Evolutionary conservation across 305 asterid genomes (phyloP).

Genomic region (Solanum hybrid): DNA sequence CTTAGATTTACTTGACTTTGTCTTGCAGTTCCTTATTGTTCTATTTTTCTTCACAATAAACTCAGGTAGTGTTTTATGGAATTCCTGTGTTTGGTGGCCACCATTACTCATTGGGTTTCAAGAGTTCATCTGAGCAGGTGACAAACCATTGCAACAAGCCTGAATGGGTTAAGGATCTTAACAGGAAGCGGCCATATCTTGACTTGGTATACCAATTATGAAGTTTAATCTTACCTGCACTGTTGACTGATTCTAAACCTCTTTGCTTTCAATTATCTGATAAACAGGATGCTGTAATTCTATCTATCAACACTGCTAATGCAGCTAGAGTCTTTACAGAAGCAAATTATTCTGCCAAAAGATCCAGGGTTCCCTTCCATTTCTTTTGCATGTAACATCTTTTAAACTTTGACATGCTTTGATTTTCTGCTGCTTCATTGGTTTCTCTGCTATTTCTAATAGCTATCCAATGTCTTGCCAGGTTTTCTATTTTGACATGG

Average conservation of each 20-base stretch:
- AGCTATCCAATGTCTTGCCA: constrained; percentile 30
- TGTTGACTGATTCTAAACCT: constrained; percentile 11
- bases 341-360: constrained; percentile 24
- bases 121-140: constrained; percentile 19
- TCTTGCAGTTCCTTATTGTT: constrained; percentile 11
- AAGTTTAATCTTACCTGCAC: neutral
- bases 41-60: constrained; percentile 14
- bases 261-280: constrained; percentile 7
- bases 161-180: constrained; percentile 68
- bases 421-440: constrained; percentile 2
- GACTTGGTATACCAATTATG: constrained; percentile 54
- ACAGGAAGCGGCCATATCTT: constrained; percentile 33
- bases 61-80: constrained; percentile 65
- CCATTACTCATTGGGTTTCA: constrained; percentile 58
- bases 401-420: neutral
- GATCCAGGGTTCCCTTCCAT: constrained; percentile 18
- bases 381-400: constrained; percentile 43
- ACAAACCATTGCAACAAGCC: constrained; percentile 54
- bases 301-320: constrained; percentile 67
- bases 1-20: neutral
- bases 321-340: constrained; percentile 49
- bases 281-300: constrained; percentile 56
- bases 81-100: constrained; percentile 64
- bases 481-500: constrained; percentile 59
- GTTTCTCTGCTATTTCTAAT: constrained; percentile 15